Evolutionary conservation across 2,329 filamentous ascomycete genomes (phyloP), one percentile per base, ranked within the genome.

Genomic region (Paecilomyces formosus): DNA sequence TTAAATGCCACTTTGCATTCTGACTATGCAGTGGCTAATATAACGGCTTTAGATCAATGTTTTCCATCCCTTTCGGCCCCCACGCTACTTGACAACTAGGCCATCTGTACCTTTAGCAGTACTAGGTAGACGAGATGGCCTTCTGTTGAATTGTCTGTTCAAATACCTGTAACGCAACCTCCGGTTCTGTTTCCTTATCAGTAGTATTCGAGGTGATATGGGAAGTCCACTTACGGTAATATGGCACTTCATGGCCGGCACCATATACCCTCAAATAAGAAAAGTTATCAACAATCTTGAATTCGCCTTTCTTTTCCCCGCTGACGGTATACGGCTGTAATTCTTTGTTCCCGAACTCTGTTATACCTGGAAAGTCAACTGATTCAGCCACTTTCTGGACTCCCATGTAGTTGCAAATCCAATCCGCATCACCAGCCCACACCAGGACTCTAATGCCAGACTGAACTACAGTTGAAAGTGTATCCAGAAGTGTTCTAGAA

Each of bases 241-340:
- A 70, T 0, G 80, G 80, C 35, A 81, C 78, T 66, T 80, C 76
- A 58, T 82, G 79, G 0, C 79, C 79, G 0, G 79, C 79, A 1
- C 71, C 76, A 61, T 74, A 81, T 1, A 82, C 79, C 21, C 75
- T 72, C 61, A 82, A 65, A 69, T 79, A 83, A 52, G 74, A 77
- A 45, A 84, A 67, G 59, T 82, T 82, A 6, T 74, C 77, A 3
- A 74, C 71, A 0, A 65, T 76, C 74, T 85, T 85, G 68, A 78
- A 83, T 31, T 74, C 73, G 2, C 82, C 82, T 26, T 70, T 74
- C 35, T 76, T 67, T 21, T 68, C 72, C 1, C 82, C 82, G 50
- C 75, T 69, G 2, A 84, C 77, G 0, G 73, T 82, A 62, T 84
- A 85, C 0, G 72, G n/a, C 7, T 21, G n/a, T 9, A 45, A 45